Conservation (phyloP, 73 alveolate genomes). For the Tetrahymena borealis region DNA sequence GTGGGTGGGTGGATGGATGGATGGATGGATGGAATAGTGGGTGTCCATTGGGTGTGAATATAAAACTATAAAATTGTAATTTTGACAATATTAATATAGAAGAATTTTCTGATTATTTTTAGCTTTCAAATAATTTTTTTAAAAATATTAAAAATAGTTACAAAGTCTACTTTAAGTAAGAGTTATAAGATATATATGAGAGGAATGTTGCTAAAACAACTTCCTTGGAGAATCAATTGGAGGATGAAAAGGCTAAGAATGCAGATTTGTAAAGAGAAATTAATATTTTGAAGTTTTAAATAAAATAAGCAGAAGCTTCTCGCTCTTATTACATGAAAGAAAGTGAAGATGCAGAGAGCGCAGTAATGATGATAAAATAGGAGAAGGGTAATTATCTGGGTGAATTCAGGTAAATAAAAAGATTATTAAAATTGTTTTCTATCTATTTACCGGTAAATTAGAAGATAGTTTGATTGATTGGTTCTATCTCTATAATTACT, state of each 20-base stretch:
- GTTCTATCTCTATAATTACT: no score
- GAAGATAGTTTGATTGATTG: no score
- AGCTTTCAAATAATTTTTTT: background rate
- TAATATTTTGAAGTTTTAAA: background rate
- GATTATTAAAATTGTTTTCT: background rate
- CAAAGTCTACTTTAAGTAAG: background rate
- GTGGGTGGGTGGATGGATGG: no score
- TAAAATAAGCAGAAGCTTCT: background rate
- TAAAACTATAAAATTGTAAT: no score
- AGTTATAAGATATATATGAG: background rate
- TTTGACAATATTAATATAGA: no score
- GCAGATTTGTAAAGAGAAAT: background rate
- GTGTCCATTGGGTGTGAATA: no score
- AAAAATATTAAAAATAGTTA: background rate
- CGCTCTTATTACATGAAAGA: background rate
- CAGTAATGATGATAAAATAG: background rate
- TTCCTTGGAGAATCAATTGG: background rate
- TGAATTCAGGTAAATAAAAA: background rate
- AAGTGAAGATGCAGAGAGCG: background rate
- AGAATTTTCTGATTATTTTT: background rate
- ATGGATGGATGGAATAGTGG: no score
- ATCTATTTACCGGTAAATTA: background rate
- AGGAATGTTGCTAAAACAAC: background rate
- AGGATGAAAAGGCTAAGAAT: background rate
- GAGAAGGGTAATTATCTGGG: background rate